These are phyloP conservation scores for Rhodotorula sp. DNA, from an alignment of 1,284 basidiomycete species.

Conservation along the genomic window DNA sequence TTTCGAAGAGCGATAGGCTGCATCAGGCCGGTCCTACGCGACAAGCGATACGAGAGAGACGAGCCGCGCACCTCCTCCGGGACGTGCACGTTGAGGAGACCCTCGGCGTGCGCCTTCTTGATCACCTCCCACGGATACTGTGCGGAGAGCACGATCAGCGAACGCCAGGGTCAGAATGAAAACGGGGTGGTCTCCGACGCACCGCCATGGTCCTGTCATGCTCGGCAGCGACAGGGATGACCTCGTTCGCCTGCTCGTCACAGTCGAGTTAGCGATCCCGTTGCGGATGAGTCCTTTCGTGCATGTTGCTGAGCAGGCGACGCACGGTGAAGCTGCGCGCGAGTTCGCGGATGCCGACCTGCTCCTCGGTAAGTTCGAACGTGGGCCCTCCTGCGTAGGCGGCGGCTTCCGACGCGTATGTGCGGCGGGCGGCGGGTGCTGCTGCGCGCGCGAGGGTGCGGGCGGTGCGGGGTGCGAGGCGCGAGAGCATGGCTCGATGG, in stretches of 20 bases:
- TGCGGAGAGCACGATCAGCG: not conserved
- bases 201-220: constrained; percentile 55
- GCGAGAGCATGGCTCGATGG: not conserved
- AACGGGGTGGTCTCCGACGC: not conserved
- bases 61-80: constrained; percentile 51
- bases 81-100: constrained; percentile 56
- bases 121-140: constrained; percentile 58
- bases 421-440: not conserved
- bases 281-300: too few relatives aligned
- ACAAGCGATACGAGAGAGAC: not conserved
- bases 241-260: constrained; percentile 50
- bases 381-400: constrained; percentile 20
- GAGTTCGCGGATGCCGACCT: constrained; percentile 50
- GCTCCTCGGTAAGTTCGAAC: constrained; percentile 37
- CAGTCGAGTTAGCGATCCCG: not conserved
- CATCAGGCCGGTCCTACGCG: not conserved
- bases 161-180: not conserved
- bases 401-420: constrained; percentile 12
- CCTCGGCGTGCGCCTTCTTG: constrained; percentile 57
- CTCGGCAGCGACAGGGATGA: constrained; percentile 57
- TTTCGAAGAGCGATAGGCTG: too few relatives aligned
- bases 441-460: constrained; percentile 4
- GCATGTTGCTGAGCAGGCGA: not conserved
- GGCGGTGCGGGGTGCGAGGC: not conserved
- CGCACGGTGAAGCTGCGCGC: constrained; percentile 54